These are phyloP conservation scores for Plasmodium gaboni DNA, from an alignment of 169 alveolate species.

Conservation along the genomic window DNA sequence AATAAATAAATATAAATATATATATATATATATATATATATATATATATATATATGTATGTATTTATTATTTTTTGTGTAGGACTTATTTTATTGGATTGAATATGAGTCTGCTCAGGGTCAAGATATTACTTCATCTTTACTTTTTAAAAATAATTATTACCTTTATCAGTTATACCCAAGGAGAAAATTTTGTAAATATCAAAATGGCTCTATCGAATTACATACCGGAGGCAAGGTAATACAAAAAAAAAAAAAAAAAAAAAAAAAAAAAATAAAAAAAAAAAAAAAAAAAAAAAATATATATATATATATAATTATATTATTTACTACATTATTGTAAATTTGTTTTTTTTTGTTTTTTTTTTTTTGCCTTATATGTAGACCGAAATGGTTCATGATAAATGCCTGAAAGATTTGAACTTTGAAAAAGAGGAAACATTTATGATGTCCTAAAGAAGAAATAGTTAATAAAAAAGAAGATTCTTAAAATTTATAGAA, in stretches of 20 bases:
- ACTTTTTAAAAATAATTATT: conserved; percentile 22
- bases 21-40: background rate
- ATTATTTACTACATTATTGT: background rate
- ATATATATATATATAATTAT: background rate
- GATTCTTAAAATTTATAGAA: no score
- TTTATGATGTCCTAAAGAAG: conserved; percentile 25
- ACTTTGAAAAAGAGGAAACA: conserved; percentile 66
- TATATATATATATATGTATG: background rate
- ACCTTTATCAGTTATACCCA: conserved; percentile 45
- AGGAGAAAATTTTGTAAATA: conserved; percentile 68
- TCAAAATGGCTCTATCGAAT: conserved; percentile 65
- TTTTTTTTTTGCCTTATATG: background rate
- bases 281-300: background rate
- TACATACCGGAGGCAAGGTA: conserved; percentile 60
- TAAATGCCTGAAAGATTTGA: conserved; percentile 35
- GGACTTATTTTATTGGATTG: conserved; percentile 70
- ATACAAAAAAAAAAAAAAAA: background rate
- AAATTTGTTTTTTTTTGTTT: background rate
- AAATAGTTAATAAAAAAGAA: background rate
- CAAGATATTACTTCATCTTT: conserved; percentile 26
- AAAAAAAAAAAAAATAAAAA: background rate
- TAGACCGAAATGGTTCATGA: conserved; percentile 57
- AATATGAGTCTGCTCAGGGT: conserved; percentile 33
- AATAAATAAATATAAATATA: no score
- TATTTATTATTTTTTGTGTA: conserved; percentile 2